Conservation (phyloP, 768 basidiomycete species). For the Kwoniella shandongensis region DNA sequence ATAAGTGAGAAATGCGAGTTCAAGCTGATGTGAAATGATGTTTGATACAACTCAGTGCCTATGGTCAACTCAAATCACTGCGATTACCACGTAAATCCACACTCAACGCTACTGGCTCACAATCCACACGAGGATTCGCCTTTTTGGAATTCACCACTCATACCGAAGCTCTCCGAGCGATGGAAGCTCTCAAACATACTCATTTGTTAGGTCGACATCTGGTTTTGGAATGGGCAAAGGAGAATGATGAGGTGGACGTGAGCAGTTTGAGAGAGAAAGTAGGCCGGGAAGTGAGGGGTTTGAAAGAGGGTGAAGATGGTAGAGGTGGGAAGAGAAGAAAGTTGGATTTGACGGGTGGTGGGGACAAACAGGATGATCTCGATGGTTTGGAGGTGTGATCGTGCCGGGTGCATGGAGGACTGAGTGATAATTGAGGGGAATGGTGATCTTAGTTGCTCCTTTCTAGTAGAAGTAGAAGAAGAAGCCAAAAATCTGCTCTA, state of each 20-base stretch:
- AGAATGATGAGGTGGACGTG: slow-evolving; percentile 64
- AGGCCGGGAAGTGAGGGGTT: slow-evolving; percentile 65
- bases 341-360: slow-evolving; percentile 36
- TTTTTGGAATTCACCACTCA: slow-evolving; percentile 91
- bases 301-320: slow-evolving; percentile 49
- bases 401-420: neutral
- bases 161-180: slow-evolving; percentile 86
- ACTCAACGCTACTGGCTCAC: slow-evolving; percentile 57
- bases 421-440: too few relatives aligned
- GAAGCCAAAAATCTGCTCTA: too few relatives aligned
- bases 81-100: slow-evolving; percentile 91
- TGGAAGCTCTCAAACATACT: slow-evolving; percentile 80
- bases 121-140: slow-evolving; percentile 74
- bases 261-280: slow-evolving; percentile 77
- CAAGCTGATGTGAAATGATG: slow-evolving; percentile 3
- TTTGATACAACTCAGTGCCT: slow-evolving; percentile 60
- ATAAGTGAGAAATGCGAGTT: neutral
- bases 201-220: slow-evolving; percentile 94
- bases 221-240: slow-evolving; percentile 89
- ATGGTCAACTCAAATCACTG: slow-evolving; percentile 90
- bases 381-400: slow-evolving; percentile 39
- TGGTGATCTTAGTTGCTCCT: too few relatives aligned
- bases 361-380: slow-evolving; percentile 26
- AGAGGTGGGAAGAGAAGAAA: slow-evolving; percentile 43
- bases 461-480: too few relatives aligned